These are phyloP conservation scores for Pittosporum tobira DNA, from an alignment of 129 eudicot genomes.

Conservation along the genomic window DNA sequence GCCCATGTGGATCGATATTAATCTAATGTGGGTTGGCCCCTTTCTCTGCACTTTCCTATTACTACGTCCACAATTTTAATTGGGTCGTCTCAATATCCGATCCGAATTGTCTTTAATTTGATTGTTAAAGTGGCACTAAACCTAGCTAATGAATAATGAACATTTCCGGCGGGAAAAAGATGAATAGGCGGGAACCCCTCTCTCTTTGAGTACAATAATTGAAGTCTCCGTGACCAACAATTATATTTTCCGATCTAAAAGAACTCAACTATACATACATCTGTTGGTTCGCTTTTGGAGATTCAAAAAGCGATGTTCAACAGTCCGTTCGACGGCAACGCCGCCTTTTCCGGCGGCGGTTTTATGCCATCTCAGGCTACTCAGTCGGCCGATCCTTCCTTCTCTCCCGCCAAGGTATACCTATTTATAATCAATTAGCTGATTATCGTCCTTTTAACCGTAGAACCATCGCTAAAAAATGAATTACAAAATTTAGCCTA, in stretches of 20 bases:
- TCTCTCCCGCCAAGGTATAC: slow-evolving; percentile 33
- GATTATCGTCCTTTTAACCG: too few relatives aligned
- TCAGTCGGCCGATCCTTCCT: slow-evolving; percentile 53
- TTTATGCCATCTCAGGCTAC: slow-evolving; percentile 76
- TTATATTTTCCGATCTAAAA: background rate
- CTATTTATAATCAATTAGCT: background rate
- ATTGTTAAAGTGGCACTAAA: too few relatives aligned
- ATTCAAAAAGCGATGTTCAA: slow-evolving; percentile 21
- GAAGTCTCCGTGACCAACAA: background rate
- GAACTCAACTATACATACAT: background rate
- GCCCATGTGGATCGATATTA: too few relatives aligned
- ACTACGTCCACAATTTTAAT: too few relatives aligned
- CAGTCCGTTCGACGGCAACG: slow-evolving; percentile 70
- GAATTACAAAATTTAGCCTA: background rate
- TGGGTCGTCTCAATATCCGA: too few relatives aligned
- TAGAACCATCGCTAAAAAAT: background rate
- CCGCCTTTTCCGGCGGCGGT: slow-evolving; percentile 87
- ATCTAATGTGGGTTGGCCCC: too few relatives aligned
- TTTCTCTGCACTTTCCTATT: too few relatives aligned
- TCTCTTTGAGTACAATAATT: too few relatives aligned
- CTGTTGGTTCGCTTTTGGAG: background rate
- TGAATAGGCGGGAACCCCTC: slow-evolving; percentile 15
- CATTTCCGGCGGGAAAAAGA: background rate
- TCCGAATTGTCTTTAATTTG: too few relatives aligned
- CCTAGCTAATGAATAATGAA: too few relatives aligned